phyloP scores from a whole-genome alignment of 495 filamentous ascomycete species.

The Podospora didyma region DNA sequence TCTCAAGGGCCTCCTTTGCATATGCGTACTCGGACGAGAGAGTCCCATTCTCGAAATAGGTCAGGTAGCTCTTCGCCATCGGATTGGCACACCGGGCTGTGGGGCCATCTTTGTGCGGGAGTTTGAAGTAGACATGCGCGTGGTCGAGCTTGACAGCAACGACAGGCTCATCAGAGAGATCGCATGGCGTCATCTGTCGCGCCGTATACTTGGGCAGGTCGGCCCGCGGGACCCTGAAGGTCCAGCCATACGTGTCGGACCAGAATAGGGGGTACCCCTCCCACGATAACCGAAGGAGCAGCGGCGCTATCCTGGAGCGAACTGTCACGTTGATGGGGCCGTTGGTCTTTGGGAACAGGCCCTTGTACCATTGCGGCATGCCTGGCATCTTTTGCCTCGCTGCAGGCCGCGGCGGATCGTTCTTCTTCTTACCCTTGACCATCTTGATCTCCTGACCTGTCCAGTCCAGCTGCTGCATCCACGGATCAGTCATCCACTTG shows the following conservation, averaged over 20 bases:
- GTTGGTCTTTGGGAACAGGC: conserved; percentile 65
- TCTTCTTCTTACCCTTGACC: conserved; percentile 86
- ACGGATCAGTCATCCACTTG: conserved; percentile 72
- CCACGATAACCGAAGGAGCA: conserved; percentile 83
- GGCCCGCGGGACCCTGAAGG: conserved; percentile 68
- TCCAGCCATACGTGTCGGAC: conserved; percentile 92
- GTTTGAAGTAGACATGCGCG: conserved; percentile 74
- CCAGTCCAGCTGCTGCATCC: conserved; percentile 94
- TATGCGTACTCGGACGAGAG: conserved; percentile 82
- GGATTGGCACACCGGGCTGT: conserved; percentile 77
- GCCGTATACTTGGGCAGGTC: conserved; percentile 62
- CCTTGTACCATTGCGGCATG: conserved; percentile 95
- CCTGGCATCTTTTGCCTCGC: conserved; percentile 88
- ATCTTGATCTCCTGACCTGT: conserved; percentile 85
- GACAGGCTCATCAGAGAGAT: conserved; percentile 72
- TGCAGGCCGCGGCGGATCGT: conserved; percentile 69
- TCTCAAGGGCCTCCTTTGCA: conserved; percentile 90
- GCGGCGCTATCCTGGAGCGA: conserved; percentile 79
- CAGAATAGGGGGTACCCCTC: conserved; percentile 85
- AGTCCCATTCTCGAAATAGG: conserved; percentile 86
- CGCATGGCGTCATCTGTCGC: conserved; percentile 66
- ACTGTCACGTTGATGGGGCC: conserved; percentile 73
- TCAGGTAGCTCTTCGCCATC: conserved; percentile 82
- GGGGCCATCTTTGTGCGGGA: conserved; percentile 94
- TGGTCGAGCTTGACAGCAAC: conserved; percentile 60